Evolutionary conservation across 2,329 filamentous ascomycete species (phyloP).

Genomic region (Cladophialophora exuberans): DNA sequence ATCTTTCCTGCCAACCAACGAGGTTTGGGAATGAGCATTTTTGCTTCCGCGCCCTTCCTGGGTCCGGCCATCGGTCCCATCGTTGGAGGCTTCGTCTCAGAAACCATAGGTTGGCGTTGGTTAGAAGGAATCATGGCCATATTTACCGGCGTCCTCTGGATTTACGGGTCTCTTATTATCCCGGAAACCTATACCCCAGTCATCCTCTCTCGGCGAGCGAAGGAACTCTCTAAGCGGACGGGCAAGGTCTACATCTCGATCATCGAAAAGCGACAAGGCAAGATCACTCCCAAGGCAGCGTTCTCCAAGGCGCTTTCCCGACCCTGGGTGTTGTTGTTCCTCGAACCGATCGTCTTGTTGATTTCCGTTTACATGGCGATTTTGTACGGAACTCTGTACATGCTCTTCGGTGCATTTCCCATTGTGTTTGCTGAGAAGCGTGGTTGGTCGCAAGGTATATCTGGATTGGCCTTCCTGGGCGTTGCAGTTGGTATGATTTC

Average conservation of each 20-base stretch:
- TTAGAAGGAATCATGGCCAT: slow-evolving; percentile 65
- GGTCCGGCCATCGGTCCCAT: slow-evolving; percentile 56
- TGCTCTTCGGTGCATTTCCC: slow-evolving; percentile 57
- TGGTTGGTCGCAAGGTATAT: slow-evolving; percentile 51
- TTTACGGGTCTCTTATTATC: slow-evolving; percentile 54
- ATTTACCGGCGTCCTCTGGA: slow-evolving; percentile 65
- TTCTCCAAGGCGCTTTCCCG: slow-evolving; percentile 54
- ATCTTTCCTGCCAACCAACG: slow-evolving; percentile 63
- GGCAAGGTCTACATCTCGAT: slow-evolving; percentile 53
- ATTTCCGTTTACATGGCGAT: slow-evolving; percentile 53
- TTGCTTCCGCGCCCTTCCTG: slow-evolving; percentile 50
- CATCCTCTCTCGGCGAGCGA: slow-evolving; percentile 54
- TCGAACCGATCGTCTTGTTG: slow-evolving; percentile 55
- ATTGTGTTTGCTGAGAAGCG: slow-evolving; percentile 53
- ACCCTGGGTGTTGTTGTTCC: slow-evolving; percentile 53
- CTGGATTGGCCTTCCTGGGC: slow-evolving; percentile 54
- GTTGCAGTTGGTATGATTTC: slow-evolving; percentile 48
- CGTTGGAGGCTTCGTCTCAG: slow-evolving; percentile 62
- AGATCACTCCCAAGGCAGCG: slow-evolving; percentile 42
- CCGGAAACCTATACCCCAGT: slow-evolving; percentile 63
- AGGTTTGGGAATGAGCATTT: slow-evolving; percentile 69
- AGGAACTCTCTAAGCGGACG: slow-evolving; percentile 51
- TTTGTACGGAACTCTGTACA: slow-evolving; percentile 57
- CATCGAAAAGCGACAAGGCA: slow-evolving; percentile 46
- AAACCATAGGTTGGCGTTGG: slow-evolving; percentile 70